These are phyloP conservation scores for Prunus davidiana DNA, from an alignment of 306 rosid genomes.

Conservation along the genomic window DNA sequence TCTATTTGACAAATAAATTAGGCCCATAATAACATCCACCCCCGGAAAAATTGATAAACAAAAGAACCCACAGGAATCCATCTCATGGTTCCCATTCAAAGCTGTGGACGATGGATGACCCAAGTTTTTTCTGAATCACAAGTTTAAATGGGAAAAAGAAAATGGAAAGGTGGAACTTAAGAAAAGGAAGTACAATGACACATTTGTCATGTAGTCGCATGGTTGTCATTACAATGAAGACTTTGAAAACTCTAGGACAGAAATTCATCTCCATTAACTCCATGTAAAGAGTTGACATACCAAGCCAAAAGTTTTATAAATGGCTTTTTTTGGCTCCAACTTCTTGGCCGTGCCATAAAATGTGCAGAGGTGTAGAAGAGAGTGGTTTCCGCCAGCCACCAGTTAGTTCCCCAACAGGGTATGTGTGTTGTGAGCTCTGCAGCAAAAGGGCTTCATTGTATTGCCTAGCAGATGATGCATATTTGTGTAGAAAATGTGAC, in stretches of 20 bases:
- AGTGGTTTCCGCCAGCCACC: conserved; percentile 15
- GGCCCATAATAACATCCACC: too few species aligned
- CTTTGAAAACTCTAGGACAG: conserved; percentile 27
- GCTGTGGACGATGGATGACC: not conserved
- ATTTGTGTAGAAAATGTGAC: conserved; percentile 71
- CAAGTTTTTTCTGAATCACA: conserved; percentile 19
- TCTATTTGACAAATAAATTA: not conserved
- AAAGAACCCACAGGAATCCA: not conserved
- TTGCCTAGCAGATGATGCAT: conserved; percentile 74
- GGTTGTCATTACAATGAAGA: conserved; percentile 31
- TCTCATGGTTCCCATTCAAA: not conserved
- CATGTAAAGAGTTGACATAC: conserved; percentile 16
- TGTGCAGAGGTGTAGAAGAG: conserved; percentile 61
- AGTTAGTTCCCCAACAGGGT: not conserved
- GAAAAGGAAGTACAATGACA: conserved; percentile 19
- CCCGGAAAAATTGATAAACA: too few species aligned
- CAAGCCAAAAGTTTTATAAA: conserved; percentile 2
- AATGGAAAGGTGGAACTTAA: not conserved
- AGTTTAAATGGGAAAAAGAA: not conserved
- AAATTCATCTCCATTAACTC: conserved; percentile 19
- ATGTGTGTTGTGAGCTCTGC: conserved; percentile 59
- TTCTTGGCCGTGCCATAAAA: conserved; percentile 31
- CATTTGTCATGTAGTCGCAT: conserved; percentile 40
- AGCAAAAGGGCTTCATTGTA: conserved; percentile 54
- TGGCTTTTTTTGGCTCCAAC: not conserved